These are phyloP conservation scores for Trichomonascaceae sp. DNA, from an alignment of 1,139 yeast genomes.

Conservation along the genomic window DNA sequence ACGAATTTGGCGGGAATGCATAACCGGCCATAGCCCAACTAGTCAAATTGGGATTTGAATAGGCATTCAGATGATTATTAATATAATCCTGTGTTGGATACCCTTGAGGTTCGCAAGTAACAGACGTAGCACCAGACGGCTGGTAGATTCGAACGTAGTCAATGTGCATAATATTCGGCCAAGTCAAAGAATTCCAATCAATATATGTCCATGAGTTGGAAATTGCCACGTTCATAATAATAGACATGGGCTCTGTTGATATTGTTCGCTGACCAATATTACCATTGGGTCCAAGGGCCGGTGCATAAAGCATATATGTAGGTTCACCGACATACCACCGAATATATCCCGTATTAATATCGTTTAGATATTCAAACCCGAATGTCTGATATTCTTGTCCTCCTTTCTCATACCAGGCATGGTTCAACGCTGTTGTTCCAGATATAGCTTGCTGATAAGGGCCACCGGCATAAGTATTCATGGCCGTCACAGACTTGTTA, in stretches of 20 bases:
- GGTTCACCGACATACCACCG: slow-evolving; percentile 79
- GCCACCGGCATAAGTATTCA: slow-evolving; percentile 79
- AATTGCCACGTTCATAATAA: slow-evolving; percentile 70
- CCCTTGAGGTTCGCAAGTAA: slow-evolving; percentile 71
- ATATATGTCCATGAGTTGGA: slow-evolving; percentile 81
- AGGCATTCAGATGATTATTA: slow-evolving; percentile 54
- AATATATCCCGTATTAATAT: slow-evolving; percentile 63
- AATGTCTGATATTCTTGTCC: slow-evolving; percentile 57
- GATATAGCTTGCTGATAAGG: slow-evolving; percentile 82
- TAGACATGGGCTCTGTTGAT: slow-evolving; percentile 81
- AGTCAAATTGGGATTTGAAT: slow-evolving; percentile 57
- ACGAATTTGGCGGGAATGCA: slow-evolving; percentile 48
- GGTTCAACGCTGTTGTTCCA: slow-evolving; percentile 62
- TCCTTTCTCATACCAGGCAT: slow-evolving; percentile 62
- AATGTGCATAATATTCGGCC: slow-evolving; percentile 62
- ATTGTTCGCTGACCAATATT: slow-evolving; percentile 70
- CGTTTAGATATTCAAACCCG: slow-evolving; percentile 73
- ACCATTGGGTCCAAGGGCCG: slow-evolving; percentile 74
- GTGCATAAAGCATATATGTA: slow-evolving; percentile 55
- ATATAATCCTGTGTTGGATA: slow-evolving; percentile 75
- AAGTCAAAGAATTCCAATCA: slow-evolving; percentile 62
- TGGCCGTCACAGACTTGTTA: slow-evolving; percentile 54
- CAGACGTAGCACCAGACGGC: slow-evolving; percentile 44
- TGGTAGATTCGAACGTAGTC: slow-evolving; percentile 80
- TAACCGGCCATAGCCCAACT: slow-evolving; percentile 65